These are phyloP conservation scores for Rhizophlyctis rosea DNA, from an alignment of 192 early-diverging fungal species.

Conservation along the genomic window DNA sequence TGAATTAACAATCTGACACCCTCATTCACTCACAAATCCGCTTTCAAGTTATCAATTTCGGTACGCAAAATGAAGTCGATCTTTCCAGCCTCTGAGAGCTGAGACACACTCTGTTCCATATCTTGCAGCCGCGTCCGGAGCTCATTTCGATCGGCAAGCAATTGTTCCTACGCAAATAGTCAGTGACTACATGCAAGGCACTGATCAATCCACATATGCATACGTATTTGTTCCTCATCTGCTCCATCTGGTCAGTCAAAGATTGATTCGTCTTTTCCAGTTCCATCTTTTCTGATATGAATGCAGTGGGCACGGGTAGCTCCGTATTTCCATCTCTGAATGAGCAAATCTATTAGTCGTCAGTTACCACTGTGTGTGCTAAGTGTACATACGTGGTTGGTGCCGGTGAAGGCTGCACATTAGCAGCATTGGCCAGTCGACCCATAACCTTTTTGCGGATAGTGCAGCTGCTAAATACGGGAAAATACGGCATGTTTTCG, in stretches of 20 bases:
- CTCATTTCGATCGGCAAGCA: slow-evolving; percentile 70
- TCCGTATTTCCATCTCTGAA: slow-evolving; percentile 11
- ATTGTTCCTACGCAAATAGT: slow-evolving; percentile 57
- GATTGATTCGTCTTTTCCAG: slow-evolving; percentile 51
- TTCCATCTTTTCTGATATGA: slow-evolving; percentile 57
- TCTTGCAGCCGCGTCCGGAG: slow-evolving; percentile 71
- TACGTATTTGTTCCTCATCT: slow-evolving; percentile 40
- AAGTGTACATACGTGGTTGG: too few species aligned
- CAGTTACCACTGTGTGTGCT: too few species aligned
- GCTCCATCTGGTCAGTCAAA: slow-evolving; percentile 49
- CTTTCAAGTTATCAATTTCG: slow-evolving; percentile 84
- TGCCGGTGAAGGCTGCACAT: neutral
- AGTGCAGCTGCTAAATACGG: too few species aligned
- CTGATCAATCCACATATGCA: neutral
- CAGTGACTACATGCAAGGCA: neutral
- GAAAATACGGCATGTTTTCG: neutral
- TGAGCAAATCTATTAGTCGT: neutral
- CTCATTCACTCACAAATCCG: slow-evolving; percentile 64
- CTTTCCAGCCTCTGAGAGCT: slow-evolving; percentile 70
- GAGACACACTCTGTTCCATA: slow-evolving; percentile 69
- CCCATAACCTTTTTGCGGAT: slow-evolving; percentile 19
- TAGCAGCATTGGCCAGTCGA: slow-evolving; percentile 3
- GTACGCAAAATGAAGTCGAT: slow-evolving; percentile 79
- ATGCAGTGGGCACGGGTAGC: slow-evolving; percentile 34
- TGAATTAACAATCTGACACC: too few species aligned